Conservation (phyloP, 176 grass and related monocot species). For the Dendrocalamus sinicus region DNA sequence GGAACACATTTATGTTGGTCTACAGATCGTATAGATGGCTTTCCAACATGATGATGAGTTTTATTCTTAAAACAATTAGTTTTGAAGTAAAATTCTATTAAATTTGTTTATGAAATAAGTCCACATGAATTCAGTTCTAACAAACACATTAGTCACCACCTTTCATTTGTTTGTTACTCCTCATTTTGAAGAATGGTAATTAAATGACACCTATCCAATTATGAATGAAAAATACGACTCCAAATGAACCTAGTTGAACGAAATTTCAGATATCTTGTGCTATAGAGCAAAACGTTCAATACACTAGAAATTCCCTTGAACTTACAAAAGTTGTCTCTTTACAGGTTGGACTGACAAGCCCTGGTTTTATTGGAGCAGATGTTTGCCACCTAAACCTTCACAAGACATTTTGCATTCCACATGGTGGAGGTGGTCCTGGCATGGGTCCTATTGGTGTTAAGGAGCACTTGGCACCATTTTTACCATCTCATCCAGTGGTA, state of each 20-base stretch:
- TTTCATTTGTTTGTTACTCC: slow-evolving; percentile 24
- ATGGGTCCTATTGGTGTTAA: slow-evolving; percentile 99
- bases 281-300: slow-evolving; percentile 1
- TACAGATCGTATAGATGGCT: not conserved
- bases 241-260: not conserved
- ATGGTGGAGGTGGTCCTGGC: slow-evolving; percentile 97
- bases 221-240: slow-evolving; percentile 21
- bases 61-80: not conserved
- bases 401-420: slow-evolving; percentile 99
- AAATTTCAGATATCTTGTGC: slow-evolving; percentile 16
- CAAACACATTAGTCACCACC: not conserved
- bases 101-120: not conserved
- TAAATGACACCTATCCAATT: slow-evolving; percentile 1
- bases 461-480: slow-evolving; percentile 95
- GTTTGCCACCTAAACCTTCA: slow-evolving; percentile 99
- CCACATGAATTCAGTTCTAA: slow-evolving; percentile 22
- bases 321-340: slow-evolving; percentile 28
- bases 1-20: slow-evolving; percentile 22
- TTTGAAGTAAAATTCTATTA: not conserved
- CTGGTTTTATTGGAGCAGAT: slow-evolving; percentile 98
- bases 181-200: not conserved
- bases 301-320: slow-evolving; percentile 2
- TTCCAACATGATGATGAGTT: slow-evolving; percentile 9
- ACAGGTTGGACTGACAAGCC: slow-evolving; percentile 97
- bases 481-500: slow-evolving; percentile 99